Base-by-base conservation (phyloP, 2,329 filamentous ascomycete species). In the Apiospora pterosperma region DNA sequence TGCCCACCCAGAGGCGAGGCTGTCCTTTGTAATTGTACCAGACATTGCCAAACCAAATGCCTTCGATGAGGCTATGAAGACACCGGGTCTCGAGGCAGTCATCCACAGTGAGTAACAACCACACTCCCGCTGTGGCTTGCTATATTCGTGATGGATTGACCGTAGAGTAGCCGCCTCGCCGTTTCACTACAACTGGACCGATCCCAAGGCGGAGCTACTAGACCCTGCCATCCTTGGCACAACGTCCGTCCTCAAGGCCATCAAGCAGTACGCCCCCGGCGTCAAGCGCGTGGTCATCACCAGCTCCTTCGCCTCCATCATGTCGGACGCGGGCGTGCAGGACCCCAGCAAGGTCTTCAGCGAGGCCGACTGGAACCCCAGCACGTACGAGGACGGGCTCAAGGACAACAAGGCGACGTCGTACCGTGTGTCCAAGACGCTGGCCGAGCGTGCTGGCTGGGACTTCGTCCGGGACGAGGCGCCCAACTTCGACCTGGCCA, bases 31-130 rank as follows among this genome's bases (percentile, higher is more conserved):
- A 63, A 88, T 96, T 69, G 92, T 96, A 28, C 87, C 90, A 21
- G 92, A 97, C 73, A 91, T 97, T 69, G 91, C 92, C 4, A 77
- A 88, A 72, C 84, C 88, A 52, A 84, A 84, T 63, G 92, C 93
- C 64, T 97, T 97, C 74, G 88, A 92, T 71, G 82, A 88, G 70
- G 87, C 85, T 1, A 80, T 84, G 36, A 68, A 80, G 74, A 79
- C 74, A 4, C 80, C 82, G 1, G 81, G 79, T 31, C 75, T 88
- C 62, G 81, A 85, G 64, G 83, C 83, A 60, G 85, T 89, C 42
- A 77, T 88, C 62, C 86, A 89, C 77, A 87, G 65, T 66, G 38
- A 62, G 65, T 42, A 19, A n/a, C 2, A 21, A 19, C 11, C 58
- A 25, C 19, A 36, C 25, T 5, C 10, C 38, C 14, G 21, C 38